Conservation (phyloP, 2,329 filamentous ascomycete species). For the Helicocarpus griseus region DNA sequence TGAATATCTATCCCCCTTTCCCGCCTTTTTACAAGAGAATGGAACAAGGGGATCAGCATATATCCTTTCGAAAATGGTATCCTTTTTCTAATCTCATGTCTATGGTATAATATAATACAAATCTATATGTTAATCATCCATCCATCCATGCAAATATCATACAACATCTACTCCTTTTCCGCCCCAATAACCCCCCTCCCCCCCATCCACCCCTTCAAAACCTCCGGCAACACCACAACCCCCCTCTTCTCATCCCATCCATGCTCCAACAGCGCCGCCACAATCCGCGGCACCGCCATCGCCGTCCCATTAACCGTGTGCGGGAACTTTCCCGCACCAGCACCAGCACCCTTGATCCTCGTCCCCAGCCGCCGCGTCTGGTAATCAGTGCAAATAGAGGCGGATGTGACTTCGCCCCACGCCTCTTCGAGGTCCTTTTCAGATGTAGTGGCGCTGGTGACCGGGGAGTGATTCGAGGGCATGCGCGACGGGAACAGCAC, state of each 20-base stretch:
- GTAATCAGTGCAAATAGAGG: slow-evolving; percentile 90
- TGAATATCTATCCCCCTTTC: background rate
- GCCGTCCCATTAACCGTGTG: slow-evolving; percentile 93
- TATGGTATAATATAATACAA: slow-evolving; percentile 2
- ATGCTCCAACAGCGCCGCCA: slow-evolving; percentile 84
- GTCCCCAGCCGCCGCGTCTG: slow-evolving; percentile 77
- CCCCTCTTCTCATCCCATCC: slow-evolving; percentile 66
- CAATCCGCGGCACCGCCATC: slow-evolving; percentile 76
- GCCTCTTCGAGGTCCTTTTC: slow-evolving; percentile 36
- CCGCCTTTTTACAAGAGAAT: too few species aligned
- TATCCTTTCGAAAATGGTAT: too few species aligned
- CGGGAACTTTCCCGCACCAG: slow-evolving; percentile 54
- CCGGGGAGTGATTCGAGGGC: slow-evolving; percentile 1
- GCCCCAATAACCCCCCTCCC: slow-evolving; percentile 55
- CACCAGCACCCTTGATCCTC: slow-evolving; percentile 25
- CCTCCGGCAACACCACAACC: slow-evolving; percentile 66
- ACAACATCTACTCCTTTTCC: slow-evolving; percentile 5
- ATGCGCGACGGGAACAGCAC: slow-evolving; percentile 79
- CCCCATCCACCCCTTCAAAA: slow-evolving; percentile 76
- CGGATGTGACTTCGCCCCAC: slow-evolving; percentile 89
- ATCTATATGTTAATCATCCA: slow-evolving; percentile 6
- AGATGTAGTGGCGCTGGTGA: slow-evolving; percentile 1
- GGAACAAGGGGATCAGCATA: too few species aligned
- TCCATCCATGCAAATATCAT: slow-evolving; percentile 4
- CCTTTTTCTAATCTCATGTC: too few species aligned